Evolutionary conservation across 306 rosid genomes (phyloP).

Genomic region (Morella rubra): DNA sequence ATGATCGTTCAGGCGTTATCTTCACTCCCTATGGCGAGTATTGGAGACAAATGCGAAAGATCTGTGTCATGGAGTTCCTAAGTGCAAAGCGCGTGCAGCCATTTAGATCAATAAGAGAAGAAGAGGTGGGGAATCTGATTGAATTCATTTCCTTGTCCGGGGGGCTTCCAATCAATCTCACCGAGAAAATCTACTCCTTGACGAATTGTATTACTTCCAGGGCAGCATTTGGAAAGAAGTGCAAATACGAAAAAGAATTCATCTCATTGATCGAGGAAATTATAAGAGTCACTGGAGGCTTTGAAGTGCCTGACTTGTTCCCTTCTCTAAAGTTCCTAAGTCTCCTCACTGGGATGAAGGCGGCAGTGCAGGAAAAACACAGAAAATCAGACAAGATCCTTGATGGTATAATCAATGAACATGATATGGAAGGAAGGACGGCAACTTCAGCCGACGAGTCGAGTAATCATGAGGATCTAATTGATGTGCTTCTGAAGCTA

Average conservation of each 20-base stretch:
- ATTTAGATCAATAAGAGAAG: conserved; percentile 16
- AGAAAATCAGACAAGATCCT: conserved; percentile 1
- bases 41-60: conserved; percentile 17
- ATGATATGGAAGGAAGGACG: not conserved
- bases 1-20: not conserved
- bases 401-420: conserved; percentile 6
- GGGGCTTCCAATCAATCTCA: conserved; percentile 5
- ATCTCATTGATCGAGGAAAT: not conserved
- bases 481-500: conserved; percentile 16
- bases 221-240: conserved; percentile 11
- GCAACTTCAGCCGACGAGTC: not conserved
- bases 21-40: conserved; percentile 25
- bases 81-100: conserved; percentile 16
- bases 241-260: conserved; percentile 10
- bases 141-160: conserved; percentile 3
- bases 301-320: conserved; percentile 6
- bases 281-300: not conserved
- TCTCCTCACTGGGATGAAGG: conserved; percentile 17
- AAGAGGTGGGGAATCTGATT: conserved; percentile 14
- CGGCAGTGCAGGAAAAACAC: not conserved
- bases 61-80: conserved; percentile 3
- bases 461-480: not conserved
- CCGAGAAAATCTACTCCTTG: not conserved
- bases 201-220: not conserved
- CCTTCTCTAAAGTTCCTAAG: conserved; percentile 16